Conservation (phyloP, 768 basidiomycete species). For the Termitomyces sp. region DNA sequence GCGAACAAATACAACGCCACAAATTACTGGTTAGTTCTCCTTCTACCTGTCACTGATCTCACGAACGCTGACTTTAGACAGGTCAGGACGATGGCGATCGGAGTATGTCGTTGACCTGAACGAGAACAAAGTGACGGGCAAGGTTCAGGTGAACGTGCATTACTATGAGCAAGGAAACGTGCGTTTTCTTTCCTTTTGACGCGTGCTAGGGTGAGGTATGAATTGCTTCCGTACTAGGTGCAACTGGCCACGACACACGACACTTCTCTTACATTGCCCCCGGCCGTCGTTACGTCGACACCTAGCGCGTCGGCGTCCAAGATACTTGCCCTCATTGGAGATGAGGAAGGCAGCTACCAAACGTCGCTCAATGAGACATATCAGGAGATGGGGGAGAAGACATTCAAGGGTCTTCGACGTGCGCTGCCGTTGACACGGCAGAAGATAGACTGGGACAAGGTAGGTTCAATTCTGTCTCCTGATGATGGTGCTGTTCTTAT, state of each 20-base stretch:
- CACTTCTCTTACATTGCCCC: slow-evolving; percentile 61
- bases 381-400: slow-evolving; percentile 88
- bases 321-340: slow-evolving; percentile 77
- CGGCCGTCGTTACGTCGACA: slow-evolving; percentile 52
- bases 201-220: slow-evolving; percentile 1
- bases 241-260: slow-evolving; percentile 81
- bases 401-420: slow-evolving; percentile 87
- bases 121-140: slow-evolving; percentile 62
- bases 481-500: slow-evolving; percentile 4
- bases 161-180: slow-evolving; percentile 99
- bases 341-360: slow-evolving; percentile 82
- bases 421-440: slow-evolving; percentile 90
- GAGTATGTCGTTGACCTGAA: slow-evolving; percentile 75
- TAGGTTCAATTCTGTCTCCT: slow-evolving; percentile 26
- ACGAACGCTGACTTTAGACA: slow-evolving; percentile 27
- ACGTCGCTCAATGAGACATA: slow-evolving; percentile 78
- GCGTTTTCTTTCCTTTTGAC: slow-evolving; percentile 19
- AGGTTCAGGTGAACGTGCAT: slow-evolving; percentile 82
- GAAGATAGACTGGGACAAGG: slow-evolving; percentile 97
- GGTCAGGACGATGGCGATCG: slow-evolving; percentile 96
- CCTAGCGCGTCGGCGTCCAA: slow-evolving; percentile 59
- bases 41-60: not conserved
- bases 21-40: slow-evolving; percentile 76
- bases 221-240: slow-evolving; percentile 51
- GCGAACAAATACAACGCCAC: slow-evolving; percentile 93